Evolutionary conservation across 352 stramenopile species (phyloP), one percentile per base, ranked within the genome.

Genomic region (Lagenidium sp.): DNA sequence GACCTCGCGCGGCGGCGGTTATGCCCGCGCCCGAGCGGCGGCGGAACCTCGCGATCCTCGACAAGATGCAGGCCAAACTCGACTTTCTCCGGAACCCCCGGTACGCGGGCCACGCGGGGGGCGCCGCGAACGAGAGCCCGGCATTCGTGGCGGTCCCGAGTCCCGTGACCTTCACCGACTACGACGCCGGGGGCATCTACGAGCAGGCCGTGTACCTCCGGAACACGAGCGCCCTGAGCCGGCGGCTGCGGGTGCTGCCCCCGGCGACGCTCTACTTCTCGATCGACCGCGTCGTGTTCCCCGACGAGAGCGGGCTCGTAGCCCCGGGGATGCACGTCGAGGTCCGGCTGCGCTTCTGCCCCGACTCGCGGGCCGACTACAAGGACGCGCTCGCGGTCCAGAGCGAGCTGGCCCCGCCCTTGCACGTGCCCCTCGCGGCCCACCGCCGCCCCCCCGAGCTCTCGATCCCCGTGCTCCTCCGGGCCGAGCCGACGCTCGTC

Each of bases 51-150:
- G 68, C 42, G 23, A 87, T 91, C 41, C 64, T 88, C 10, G 41
- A 69, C 6, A 75, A 73, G 13, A 88, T 91, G 78, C 73, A 91
- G 44, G 85, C 54, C 7, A 86, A 84, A 31, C 76, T 91, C 15
- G 62, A 83, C 37, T 91, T 82, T 47, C 26, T 75, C 1, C 57
- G 78, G 25, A 91, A 91, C 22, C 75, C 78, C 10, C 63, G 78
- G 3, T 87, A 64, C 40, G 30, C 54, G 4, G 19, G 7, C 3
- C 25, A 16, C 13, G 24, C 41, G 23, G 20, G n/a, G 10, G 25
- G 22, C 21, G 4, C 46, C 0, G n/a, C 18, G 25, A 4, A 15
- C 13, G 24, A 12, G 11, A 4, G 7, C 5, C 24, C 44, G 1
- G 62, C 55, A 29, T 88, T 88, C 34, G 54, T 62, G 2, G 60